phyloP scores from a whole-genome alignment of 192 early-diverging fungal genomes.

The Coemansia sp. region DNA sequence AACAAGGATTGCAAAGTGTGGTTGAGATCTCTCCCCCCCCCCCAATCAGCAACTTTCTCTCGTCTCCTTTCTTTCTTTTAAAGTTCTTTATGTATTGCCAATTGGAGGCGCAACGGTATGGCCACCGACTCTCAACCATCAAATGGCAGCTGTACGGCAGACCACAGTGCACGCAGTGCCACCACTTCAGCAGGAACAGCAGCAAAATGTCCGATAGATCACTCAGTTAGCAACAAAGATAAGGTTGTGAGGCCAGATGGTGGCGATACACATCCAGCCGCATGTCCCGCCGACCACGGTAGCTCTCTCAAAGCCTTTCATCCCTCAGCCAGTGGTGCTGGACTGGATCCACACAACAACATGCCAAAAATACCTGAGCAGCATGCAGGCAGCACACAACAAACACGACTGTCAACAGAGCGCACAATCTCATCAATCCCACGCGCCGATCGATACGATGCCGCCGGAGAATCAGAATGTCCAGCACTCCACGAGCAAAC shows the following conservation, averaged over 20 bases:
- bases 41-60: too few relatives aligned
- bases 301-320: slow-evolving; percentile 49
- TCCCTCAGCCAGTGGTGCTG: slow-evolving; percentile 20
- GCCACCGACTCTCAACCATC: too few relatives aligned
- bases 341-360: slow-evolving; percentile 61
- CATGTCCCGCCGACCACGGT: slow-evolving; percentile 62
- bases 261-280: slow-evolving; percentile 21
- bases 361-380: slow-evolving; percentile 65
- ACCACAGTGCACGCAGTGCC: slow-evolving; percentile 1
- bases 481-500: slow-evolving; percentile 21
- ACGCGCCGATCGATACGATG: slow-evolving; percentile 56
- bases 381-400: slow-evolving; percentile 42
- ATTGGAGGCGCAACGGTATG: background rate
- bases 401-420: slow-evolving; percentile 53
- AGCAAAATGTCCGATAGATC: slow-evolving; percentile 41
- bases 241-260: background rate
- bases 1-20: too few relatives aligned
- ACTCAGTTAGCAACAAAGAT: slow-evolving; percentile 8
- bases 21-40: too few relatives aligned
- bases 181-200: background rate
- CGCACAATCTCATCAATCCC: slow-evolving; percentile 81
- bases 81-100: background rate
- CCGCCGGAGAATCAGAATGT: slow-evolving; percentile 43
- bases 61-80: too few relatives aligned
- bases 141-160: slow-evolving; percentile 5